Conservation (phyloP, 1,284 basidiomycete species). For the Fomitopsis schrenkii region DNA sequence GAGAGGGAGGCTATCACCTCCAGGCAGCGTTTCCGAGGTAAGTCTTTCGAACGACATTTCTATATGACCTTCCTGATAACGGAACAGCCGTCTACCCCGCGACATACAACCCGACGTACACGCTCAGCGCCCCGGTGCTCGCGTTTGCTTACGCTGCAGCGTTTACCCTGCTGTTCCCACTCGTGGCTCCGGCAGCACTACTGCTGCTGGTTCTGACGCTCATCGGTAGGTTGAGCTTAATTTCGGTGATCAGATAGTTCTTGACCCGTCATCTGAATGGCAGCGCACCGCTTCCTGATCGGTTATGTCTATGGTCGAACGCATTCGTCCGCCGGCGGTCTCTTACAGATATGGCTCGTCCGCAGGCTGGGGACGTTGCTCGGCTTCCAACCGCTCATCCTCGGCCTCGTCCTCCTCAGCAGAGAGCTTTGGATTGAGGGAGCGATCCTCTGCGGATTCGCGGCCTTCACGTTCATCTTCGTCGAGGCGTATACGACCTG, state of each 20-base stretch:
- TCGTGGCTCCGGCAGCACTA: conserved; percentile 68
- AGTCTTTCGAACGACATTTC: conserved; percentile 18
- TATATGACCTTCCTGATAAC: conserved; percentile 5
- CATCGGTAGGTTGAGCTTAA: conserved; percentile 44
- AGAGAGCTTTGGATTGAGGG: conserved; percentile 69
- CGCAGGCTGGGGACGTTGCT: conserved; percentile 63
- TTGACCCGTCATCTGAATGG: neutral
- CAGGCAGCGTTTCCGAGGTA: conserved; percentile 74
- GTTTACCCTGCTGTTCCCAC: conserved; percentile 71
- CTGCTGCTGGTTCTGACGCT: conserved; percentile 65
- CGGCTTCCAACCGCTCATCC: conserved; percentile 66
- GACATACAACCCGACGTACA: conserved; percentile 63
- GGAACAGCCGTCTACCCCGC: conserved; percentile 64
- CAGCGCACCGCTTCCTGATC: conserved; percentile 71
- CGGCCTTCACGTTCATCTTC: conserved; percentile 47
- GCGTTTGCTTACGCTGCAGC: conserved; percentile 69
- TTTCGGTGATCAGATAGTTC: neutral
- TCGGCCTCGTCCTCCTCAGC: conserved; percentile 69
- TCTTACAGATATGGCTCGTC: conserved; percentile 71
- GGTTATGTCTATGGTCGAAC: conserved; percentile 72
- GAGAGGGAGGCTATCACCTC: conserved; percentile 65
- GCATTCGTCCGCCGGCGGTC: conserved; percentile 66
- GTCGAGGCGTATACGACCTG: conserved; percentile 53
- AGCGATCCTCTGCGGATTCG: conserved; percentile 53
- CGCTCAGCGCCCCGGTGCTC: conserved; percentile 60